Evolutionary conservation across 306 rosid species (phyloP).

Genomic region (Rosa chinensis): DNA sequence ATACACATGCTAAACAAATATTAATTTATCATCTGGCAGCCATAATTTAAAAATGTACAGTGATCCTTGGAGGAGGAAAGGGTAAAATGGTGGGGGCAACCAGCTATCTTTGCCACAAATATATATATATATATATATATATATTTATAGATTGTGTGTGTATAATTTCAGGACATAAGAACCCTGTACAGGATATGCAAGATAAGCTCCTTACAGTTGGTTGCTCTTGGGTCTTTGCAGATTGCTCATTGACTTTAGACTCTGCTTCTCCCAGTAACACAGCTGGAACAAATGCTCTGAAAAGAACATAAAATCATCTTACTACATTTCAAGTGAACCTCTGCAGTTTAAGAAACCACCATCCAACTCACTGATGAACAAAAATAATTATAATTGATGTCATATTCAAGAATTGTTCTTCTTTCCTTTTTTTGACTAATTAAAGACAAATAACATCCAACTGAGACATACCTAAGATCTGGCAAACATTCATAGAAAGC

Average conservation of each 20-base stretch:
- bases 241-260: constrained; percentile 73
- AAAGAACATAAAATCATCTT: constrained; percentile 22
- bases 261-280: constrained; percentile 95
- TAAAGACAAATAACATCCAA: constrained; percentile 14
- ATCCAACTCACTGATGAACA: constrained; percentile 8
- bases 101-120: neutral
- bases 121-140: neutral
- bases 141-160: no score
- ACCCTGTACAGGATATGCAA: constrained; percentile 10
- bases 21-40: neutral
- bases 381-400: neutral
- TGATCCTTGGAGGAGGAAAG: neutral
- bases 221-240: constrained; percentile 73
- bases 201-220: constrained; percentile 61
- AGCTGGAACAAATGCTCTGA: constrained; percentile 98
- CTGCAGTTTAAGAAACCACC: neutral
- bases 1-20: neutral
- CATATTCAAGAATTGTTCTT: neutral
- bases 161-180: neutral
- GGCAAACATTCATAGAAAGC: constrained; percentile 95
- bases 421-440: neutral
- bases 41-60: neutral
- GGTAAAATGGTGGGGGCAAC: neutral
- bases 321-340: constrained; percentile 16
- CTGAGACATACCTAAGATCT: constrained; percentile 84